phyloP scores from a whole-genome alignment of 2,329 filamentous ascomycete genomes.

The Fusarium robinianum region DNA sequence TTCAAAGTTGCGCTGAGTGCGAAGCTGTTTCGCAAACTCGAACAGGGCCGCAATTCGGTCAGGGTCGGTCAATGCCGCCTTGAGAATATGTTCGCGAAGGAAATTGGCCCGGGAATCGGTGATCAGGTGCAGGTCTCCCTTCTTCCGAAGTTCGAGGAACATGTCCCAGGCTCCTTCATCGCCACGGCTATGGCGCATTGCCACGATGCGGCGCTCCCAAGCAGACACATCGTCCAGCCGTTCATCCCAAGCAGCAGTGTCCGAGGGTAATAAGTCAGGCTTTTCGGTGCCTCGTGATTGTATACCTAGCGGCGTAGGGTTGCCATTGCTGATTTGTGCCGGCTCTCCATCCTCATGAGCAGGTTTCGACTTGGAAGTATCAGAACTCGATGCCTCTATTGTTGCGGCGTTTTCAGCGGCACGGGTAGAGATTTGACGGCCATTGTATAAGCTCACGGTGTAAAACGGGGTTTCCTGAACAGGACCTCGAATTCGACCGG shows the following conservation, averaged over 20 bases:
- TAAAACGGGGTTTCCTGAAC: slow-evolving; percentile 21
- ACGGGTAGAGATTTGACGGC: slow-evolving; percentile 13
- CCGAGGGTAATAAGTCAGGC: background rate
- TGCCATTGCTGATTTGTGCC: slow-evolving; percentile 8
- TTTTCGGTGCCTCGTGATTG: slow-evolving; percentile 2
- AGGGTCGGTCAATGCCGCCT: slow-evolving; percentile 35
- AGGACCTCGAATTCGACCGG: slow-evolving; percentile 17
- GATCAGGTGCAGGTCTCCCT: slow-evolving; percentile 28
- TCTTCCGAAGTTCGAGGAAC: slow-evolving; percentile 30
- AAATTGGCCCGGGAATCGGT: slow-evolving; percentile 27
- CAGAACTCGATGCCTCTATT: slow-evolving; percentile 9
- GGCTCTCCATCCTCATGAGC: slow-evolving; percentile 19
- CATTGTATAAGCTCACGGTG: slow-evolving; percentile 4
- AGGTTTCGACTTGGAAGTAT: slow-evolving; percentile 1
- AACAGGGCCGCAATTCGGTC: slow-evolving; percentile 35
- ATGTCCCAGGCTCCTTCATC: slow-evolving; percentile 36
- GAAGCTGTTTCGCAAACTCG: slow-evolving; percentile 42
- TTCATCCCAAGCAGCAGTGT: no score
- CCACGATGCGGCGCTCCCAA: slow-evolving; percentile 28
- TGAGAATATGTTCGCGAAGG: slow-evolving; percentile 40
- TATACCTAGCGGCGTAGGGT: slow-evolving; percentile 17
- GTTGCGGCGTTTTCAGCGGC: slow-evolving; percentile 3
- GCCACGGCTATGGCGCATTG: slow-evolving; percentile 26
- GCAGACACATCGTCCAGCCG: slow-evolving; percentile 17
- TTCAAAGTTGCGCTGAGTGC: slow-evolving; percentile 41